phyloP scores from a whole-genome alignment of 2,329 filamentous ascomycete species.

The Venturia pyrina region DNA sequence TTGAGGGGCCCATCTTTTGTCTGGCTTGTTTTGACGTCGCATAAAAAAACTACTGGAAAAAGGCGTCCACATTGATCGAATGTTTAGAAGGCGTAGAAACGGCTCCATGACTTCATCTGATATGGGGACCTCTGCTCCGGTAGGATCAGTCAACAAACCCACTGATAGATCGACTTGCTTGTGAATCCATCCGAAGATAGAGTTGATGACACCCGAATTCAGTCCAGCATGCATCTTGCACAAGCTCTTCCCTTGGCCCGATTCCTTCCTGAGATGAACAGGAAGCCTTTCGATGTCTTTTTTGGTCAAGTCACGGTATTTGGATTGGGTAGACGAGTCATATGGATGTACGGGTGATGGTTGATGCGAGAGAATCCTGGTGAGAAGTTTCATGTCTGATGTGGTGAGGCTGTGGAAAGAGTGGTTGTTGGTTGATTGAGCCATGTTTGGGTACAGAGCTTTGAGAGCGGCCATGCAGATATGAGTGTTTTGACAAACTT shows the following conservation, averaged over 20 bases:
- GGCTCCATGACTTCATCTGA: background rate
- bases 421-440: background rate
- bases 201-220: background rate
- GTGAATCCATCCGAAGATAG: conserved; percentile 3
- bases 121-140: background rate
- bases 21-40: background rate
- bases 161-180: conserved; percentile 7
- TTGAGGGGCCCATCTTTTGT: conserved; percentile 6
- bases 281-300: conserved; percentile 7
- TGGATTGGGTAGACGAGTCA: background rate
- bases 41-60: background rate
- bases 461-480: conserved; percentile 2
- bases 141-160: background rate
- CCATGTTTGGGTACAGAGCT: conserved; percentile 3
- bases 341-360: background rate
- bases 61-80: conserved; percentile 6
- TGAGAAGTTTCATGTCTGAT: background rate
- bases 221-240: conserved; percentile 7
- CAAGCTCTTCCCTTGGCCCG: background rate
- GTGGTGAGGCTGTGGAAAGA: background rate
- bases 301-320: conserved; percentile 4
- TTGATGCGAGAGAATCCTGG: conserved; percentile 2
- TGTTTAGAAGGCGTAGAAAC: background rate
- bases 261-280: conserved; percentile 3
- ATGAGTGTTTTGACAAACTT: background rate